These are phyloP conservation scores for Hordeum marinum DNA, from an alignment of 176 grass and related monocot genomes.

Conservation along the genomic window DNA sequence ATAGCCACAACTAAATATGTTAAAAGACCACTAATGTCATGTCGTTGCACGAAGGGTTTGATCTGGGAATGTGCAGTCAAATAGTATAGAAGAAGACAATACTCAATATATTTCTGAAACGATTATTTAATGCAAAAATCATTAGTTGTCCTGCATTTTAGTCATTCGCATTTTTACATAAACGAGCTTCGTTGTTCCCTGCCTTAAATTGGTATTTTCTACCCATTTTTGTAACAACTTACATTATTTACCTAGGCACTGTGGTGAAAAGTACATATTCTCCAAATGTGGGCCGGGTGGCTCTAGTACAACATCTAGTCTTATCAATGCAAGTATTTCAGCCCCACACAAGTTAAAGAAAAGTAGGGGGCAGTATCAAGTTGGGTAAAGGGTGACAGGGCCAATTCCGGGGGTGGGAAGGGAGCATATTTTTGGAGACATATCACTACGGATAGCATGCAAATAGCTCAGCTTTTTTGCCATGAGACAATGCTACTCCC, in stretches of 20 bases:
- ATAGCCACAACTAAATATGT: not conserved
- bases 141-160: not conserved
- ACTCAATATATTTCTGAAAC: not conserved
- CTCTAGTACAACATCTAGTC: not conserved
- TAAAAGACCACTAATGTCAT: not conserved
- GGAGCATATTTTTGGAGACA: conserved; percentile 41
- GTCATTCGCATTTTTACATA: not conserved
- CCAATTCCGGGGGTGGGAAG: conserved; percentile 27
- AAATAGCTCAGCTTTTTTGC: not conserved
- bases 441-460: conserved; percentile 7
- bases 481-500: conserved; percentile 24
- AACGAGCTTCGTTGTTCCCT: not conserved
- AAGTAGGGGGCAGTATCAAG: conserved; percentile 36
- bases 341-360: conserved; percentile 8
- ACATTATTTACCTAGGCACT: not conserved
- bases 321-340: conserved; percentile 12
- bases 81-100: not conserved
- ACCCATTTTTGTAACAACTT: not conserved
- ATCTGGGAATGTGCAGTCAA: not conserved
- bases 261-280: not conserved
- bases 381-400: conserved; percentile 47
- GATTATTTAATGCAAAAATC: not conserved
- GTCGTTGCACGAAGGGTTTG: not conserved
- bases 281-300: not conserved
- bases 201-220: not conserved